phyloP scores from a whole-genome alignment of 2,329 filamentous ascomycete species.

The Diaporthe sp. region DNA sequence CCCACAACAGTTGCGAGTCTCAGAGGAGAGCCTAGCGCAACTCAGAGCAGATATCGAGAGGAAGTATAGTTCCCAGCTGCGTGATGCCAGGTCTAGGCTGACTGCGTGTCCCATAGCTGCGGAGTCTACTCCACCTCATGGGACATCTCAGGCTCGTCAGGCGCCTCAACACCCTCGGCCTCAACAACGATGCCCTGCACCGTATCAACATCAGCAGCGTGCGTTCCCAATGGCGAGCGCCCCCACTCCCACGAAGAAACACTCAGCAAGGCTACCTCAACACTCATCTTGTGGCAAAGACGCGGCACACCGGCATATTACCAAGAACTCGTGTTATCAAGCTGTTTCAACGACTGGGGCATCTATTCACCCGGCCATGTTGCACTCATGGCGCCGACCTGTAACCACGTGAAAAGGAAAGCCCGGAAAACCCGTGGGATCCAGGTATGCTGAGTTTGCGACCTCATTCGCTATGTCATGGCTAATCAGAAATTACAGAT shows the following conservation, averaged over 20 bases:
- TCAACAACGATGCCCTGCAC: not conserved
- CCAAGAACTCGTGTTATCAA: not conserved
- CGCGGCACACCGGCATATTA: not conserved
- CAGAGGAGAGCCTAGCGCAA: not conserved
- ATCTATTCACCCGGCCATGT: not conserved
- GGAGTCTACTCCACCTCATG: not conserved
- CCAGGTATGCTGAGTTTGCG: not conserved
- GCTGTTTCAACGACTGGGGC: not conserved
- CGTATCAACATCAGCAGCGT: not conserved
- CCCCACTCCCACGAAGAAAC: not conserved
- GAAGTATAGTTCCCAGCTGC: not conserved
- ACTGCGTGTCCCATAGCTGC: too few relatives aligned
- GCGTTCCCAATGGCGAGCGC: not conserved
- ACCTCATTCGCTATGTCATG: too few relatives aligned
- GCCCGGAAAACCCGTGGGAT: not conserved
- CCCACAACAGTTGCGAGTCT: slow-evolving; percentile 33
- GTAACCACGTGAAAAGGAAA: not conserved
- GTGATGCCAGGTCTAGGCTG: not conserved
- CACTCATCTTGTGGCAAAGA: too few relatives aligned
- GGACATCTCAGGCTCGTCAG: not conserved
- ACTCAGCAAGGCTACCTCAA: not conserved
- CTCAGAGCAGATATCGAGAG: slow-evolving; percentile 26
- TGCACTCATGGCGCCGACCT: too few relatives aligned
- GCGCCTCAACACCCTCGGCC: not conserved
- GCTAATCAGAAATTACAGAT: too few relatives aligned